A percentile compares a stretch with the other conserved stretches of the same genome.
Evolutionary conservation across 495 filamentous ascomycete species (phyloP).

Genomic region (Diplogelasinospora grovesii): DNA sequence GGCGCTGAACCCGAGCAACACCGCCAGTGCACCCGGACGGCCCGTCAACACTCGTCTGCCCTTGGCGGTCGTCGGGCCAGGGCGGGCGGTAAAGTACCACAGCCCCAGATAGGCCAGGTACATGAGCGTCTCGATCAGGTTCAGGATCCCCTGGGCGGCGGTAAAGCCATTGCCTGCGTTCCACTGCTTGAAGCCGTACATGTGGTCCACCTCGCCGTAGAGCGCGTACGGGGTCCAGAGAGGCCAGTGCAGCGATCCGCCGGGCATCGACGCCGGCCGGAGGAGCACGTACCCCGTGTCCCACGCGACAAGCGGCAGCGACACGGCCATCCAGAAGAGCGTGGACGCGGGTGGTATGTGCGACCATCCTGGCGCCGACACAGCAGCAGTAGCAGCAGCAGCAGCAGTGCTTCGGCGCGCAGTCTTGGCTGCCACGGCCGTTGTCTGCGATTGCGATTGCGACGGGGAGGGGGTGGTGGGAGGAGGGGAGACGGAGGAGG

Average conservation of each 20-base stretch:
- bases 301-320: slow-evolving; percentile 79
- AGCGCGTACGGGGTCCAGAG: slow-evolving; percentile 76
- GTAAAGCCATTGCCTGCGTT: slow-evolving; percentile 71
- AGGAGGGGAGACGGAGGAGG: not conserved
- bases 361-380: no score
- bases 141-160: slow-evolving; percentile 66
- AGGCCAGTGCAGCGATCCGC: slow-evolving; percentile 65
- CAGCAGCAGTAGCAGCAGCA: no score
- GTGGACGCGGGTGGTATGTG: slow-evolving; percentile 61
- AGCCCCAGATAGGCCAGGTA: slow-evolving; percentile 65
- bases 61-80: slow-evolving; percentile 30
- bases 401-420: not conserved
- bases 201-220: slow-evolving; percentile 72
- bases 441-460: not conserved
- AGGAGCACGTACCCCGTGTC: slow-evolving; percentile 75
- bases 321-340: slow-evolving; percentile 68
- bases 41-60: slow-evolving; percentile 46
- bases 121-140: slow-evolving; percentile 62
- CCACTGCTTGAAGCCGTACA: slow-evolving; percentile 79
- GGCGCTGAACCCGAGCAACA: slow-evolving; percentile 60
- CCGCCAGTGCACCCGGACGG: slow-evolving; percentile 52
- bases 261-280: slow-evolving; percentile 78
- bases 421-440: not conserved
- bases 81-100: slow-evolving; percentile 34
- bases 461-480: not conserved